These are phyloP conservation scores for Barnettozyma vustinii DNA, from an alignment of 805 yeast species.

Conservation along the genomic window DNA sequence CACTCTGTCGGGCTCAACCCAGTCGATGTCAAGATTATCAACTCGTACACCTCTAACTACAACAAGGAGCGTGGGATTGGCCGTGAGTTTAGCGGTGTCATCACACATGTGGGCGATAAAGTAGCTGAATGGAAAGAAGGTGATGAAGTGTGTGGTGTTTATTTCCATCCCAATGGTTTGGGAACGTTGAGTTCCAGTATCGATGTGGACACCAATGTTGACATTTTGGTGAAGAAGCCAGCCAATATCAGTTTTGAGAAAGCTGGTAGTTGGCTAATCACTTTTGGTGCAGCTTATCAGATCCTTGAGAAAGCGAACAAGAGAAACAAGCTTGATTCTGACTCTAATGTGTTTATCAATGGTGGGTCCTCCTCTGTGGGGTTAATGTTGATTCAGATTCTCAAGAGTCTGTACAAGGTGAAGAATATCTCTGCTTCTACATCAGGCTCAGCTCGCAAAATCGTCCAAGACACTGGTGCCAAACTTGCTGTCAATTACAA, in stretches of 20 bases:
- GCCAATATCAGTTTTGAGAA: conserved; percentile 39
- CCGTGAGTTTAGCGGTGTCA: conserved; percentile 60
- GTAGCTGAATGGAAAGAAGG: conserved; percentile 44
- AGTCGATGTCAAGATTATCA: conserved; percentile 54
- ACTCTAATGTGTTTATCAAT: conserved; percentile 52
- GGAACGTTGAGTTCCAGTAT: conserved; percentile 59
- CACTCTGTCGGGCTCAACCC: conserved; percentile 60
- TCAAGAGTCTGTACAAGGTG: conserved; percentile 46
- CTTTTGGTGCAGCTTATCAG: conserved; percentile 57
- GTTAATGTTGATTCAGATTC: conserved; percentile 50
- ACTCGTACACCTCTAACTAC: conserved; percentile 46
- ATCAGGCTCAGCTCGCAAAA: conserved; percentile 45
- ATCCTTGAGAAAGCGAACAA: conserved; percentile 29
- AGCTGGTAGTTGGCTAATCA: conserved; percentile 62
- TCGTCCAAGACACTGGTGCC: conserved; percentile 48
- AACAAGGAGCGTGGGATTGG: conserved; percentile 62
- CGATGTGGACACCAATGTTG: conserved; percentile 46
- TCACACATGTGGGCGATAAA: conserved; percentile 47
- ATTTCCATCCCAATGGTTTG: conserved; percentile 44
- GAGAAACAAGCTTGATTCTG: conserved; percentile 29
- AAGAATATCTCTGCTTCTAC: conserved; percentile 49
- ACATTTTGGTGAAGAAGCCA: conserved; percentile 44
- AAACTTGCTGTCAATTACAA: conserved; percentile 45
- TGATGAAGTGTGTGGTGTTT: conserved; percentile 60
- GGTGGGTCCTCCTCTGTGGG: conserved; percentile 84